phyloP scores from a whole-genome alignment of 768 basidiomycete species.

The Hericium alpestre region DNA sequence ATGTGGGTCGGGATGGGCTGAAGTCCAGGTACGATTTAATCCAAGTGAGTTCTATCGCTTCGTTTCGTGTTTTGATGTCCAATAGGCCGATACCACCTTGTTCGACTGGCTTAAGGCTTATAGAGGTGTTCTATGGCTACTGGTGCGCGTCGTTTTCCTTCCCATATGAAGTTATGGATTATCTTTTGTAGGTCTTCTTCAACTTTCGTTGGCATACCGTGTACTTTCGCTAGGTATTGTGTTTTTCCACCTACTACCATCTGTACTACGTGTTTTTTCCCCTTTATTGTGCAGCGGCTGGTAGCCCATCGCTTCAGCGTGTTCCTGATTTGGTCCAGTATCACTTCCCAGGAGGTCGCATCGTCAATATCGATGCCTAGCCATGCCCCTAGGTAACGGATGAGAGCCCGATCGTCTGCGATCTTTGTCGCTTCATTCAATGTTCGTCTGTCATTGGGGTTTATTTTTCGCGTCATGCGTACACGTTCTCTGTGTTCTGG shows the following conservation, averaged over 20 bases:
- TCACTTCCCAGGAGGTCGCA: too few relatives aligned
- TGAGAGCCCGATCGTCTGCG: too few relatives aligned
- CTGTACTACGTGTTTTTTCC: too few relatives aligned
- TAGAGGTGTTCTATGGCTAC: background rate
- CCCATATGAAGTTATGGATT: conserved; percentile 14
- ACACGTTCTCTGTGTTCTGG: too few relatives aligned
- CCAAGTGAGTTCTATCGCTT: conserved; percentile 11
- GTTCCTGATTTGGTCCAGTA: too few relatives aligned
- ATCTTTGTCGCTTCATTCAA: too few relatives aligned
- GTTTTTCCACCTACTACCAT: conserved; percentile 13
- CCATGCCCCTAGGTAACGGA: too few relatives aligned
- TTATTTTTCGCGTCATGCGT: too few relatives aligned
- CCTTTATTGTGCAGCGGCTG: too few relatives aligned
- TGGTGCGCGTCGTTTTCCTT: background rate
- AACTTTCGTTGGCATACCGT: conserved; percentile 17
- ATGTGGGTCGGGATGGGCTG: background rate
- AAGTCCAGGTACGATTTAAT: conserved; percentile 6
- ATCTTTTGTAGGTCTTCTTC: background rate
- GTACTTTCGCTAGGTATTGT: conserved; percentile 18
- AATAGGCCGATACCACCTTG: conserved; percentile 8
- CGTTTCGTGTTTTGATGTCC: conserved; percentile 4
- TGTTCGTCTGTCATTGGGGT: too few relatives aligned
- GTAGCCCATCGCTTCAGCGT: too few relatives aligned
- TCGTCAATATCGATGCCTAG: too few relatives aligned
- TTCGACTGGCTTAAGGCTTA: background rate